Base-by-base conservation (phyloP, 345 rosid genomes). In the Bretschneidera sinensis region DNA sequence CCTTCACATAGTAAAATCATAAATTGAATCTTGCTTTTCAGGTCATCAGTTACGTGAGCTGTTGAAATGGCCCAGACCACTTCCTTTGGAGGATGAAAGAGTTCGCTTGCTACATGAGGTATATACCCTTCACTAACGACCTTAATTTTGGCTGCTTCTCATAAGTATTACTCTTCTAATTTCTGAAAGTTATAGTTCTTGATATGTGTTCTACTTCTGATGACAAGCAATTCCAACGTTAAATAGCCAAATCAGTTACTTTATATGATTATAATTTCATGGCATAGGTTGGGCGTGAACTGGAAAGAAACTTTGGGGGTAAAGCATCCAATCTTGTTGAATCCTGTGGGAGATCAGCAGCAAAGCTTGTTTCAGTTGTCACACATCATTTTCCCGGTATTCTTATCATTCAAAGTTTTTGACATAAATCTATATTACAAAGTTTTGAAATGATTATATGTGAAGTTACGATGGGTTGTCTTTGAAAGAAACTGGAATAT, bases 11-110 rank as follows among this genome's bases (percentile, higher is more conserved):
- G 58, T 48, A 39, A n/a, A 39, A 35, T 65, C 22, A 71, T 60
- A 24, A 61, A 28, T 39, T 20, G 1, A 24, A n/a, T 64, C 24
- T 63, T 61, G 64, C 15, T 33, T 61, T 48, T 55, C 64, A 88
- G 96, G 96, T 74, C 72, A 76, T 75, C 64, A 85, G 64, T 74
- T 88, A 59, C 78, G 86, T 0, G 74, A 78, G 25, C 22, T 88
- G 72, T 62, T 88, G 71, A 80, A 80, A 74, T 88, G 92, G 96
- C 89, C 96, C 19, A 77, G 92, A 70, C 82, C 92, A 39, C 87
- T 88, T 69, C 96, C 96, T 58, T 78, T 83, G 74, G 96, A 88
- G 77, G 89, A 85, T 53, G 96, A 88, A 71, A 71, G 92, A 11
- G 69, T 78, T 47, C 92, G 89, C 49, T 61, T 88, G 33, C 67